Conservation (phyloP, 2,329 filamentous ascomycete species). For the Talaromyces marneffei region DNA sequence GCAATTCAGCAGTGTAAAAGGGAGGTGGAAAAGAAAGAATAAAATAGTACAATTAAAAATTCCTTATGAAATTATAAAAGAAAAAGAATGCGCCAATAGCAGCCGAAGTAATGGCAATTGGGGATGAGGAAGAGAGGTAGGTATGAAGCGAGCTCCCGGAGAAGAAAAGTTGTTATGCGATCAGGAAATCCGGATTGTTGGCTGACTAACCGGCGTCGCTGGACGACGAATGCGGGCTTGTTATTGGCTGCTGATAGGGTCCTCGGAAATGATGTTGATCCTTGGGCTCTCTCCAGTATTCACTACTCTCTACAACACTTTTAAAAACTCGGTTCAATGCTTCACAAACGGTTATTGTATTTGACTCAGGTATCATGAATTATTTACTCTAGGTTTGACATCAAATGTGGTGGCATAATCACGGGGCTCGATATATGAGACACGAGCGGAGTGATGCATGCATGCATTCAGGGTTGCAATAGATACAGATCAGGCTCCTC, state of each 20-base stretch:
- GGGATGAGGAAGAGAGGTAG: not conserved
- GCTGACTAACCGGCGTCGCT: not conserved
- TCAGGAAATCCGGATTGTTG: constrained; percentile 4
- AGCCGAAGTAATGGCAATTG: constrained; percentile 7
- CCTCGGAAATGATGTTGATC: not conserved
- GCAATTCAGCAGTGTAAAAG: not conserved
- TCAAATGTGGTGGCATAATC: not conserved
- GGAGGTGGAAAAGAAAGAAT: not conserved
- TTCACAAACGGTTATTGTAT: not conserved
- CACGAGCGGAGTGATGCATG: not conserved
- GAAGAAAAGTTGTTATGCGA: constrained; percentile 10
- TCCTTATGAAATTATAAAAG: constrained; percentile 1
- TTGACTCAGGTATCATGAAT: not conserved
- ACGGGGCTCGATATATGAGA: not conserved
- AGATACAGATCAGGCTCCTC: not conserved
- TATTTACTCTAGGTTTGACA: not conserved
- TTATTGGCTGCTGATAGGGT: not conserved
- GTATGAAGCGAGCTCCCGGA: not conserved
- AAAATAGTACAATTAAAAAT: constrained; percentile 11
- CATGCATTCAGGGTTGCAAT: not conserved
- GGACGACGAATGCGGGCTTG: not conserved
- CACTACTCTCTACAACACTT: not conserved
- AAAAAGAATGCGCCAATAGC: not conserved
- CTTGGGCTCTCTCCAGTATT: not conserved
- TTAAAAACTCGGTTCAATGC: not conserved